A percentile compares a stretch with the other conserved stretches of the same genome.
Conservation (phyloP, 163 green algal genomes). For the Picocystis sp. region DNA sequence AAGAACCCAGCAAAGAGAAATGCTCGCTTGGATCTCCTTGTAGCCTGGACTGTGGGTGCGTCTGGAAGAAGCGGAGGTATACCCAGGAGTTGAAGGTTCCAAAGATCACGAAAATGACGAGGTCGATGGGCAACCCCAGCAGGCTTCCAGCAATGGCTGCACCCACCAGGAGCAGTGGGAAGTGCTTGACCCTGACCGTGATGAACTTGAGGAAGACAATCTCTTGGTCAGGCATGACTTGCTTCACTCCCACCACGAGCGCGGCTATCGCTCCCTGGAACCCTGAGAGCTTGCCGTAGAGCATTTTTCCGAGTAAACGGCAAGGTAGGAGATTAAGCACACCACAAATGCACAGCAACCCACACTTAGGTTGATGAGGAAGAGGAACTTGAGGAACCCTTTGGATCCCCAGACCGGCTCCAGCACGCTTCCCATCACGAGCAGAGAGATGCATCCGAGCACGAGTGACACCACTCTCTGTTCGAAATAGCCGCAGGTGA, state of each 20-base stretch:
- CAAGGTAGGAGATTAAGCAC: slow-evolving; percentile 22
- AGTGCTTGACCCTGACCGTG: slow-evolving; percentile 38
- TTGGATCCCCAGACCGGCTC: slow-evolving; percentile 49
- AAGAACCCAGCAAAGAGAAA: slow-evolving; percentile 63
- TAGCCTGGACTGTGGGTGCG: slow-evolving; percentile 27
- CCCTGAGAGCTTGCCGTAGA: slow-evolving; percentile 43
- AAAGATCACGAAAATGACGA: slow-evolving; percentile 26
- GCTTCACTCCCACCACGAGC: slow-evolving; percentile 65
- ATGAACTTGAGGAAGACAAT: slow-evolving; percentile 35
- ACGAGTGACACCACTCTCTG: slow-evolving; percentile 36
- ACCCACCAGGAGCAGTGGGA: slow-evolving; percentile 30
- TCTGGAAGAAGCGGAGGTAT: slow-evolving; percentile 71
- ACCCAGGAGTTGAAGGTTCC: slow-evolving; percentile 53
- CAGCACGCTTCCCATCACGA: slow-evolving; percentile 39
- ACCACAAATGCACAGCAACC: slow-evolving; percentile 28
- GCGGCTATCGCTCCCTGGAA: slow-evolving; percentile 57
- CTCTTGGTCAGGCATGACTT: slow-evolving; percentile 58
- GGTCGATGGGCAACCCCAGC: slow-evolving; percentile 10
- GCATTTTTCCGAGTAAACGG: slow-evolving; percentile 14
- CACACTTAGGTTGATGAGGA: slow-evolving; percentile 25
- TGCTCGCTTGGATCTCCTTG: slow-evolving; percentile 49
- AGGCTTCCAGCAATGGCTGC: slow-evolving; percentile 10
- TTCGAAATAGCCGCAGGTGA: slow-evolving; percentile 41
- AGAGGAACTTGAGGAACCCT: slow-evolving; percentile 48
- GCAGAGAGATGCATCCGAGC: slow-evolving; percentile 20